phyloP scores from a whole-genome alignment of 2,329 filamentous ascomycete species.

The Stachybotrys chartarum region DNA sequence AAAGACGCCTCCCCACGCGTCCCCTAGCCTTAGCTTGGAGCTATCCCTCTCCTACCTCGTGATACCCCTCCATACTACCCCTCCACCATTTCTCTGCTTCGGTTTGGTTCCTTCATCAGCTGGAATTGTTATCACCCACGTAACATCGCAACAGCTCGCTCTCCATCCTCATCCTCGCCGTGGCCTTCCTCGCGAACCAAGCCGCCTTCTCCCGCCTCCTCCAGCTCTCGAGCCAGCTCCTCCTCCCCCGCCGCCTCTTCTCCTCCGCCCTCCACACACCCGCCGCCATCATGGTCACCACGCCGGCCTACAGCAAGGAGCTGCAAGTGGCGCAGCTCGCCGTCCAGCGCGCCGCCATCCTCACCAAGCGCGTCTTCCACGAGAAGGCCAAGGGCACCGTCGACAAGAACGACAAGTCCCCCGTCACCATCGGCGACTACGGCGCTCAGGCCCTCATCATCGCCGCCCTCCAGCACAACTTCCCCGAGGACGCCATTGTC shows the following conservation, averaged over 20 bases:
- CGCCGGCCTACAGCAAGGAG: slow-evolving; percentile 62
- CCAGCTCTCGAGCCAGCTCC: slow-evolving; percentile 12
- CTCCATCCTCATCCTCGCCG: slow-evolving; percentile 13
- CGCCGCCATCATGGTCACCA: slow-evolving; percentile 23
- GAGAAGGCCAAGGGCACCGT: slow-evolving; percentile 92
- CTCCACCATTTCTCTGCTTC: background rate
- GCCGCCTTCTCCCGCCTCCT: slow-evolving; percentile 18
- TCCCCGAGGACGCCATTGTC: slow-evolving; percentile 85
- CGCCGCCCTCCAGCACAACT: slow-evolving; percentile 77
- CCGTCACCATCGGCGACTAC: slow-evolving; percentile 96
- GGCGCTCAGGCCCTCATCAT: slow-evolving; percentile 97
- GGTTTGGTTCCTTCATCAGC: background rate
- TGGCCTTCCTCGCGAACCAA: slow-evolving; percentile 19
- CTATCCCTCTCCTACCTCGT: background rate
- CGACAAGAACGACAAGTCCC: slow-evolving; percentile 85
- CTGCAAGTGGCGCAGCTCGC: slow-evolving; percentile 79
- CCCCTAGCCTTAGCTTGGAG: background rate
- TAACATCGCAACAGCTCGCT: background rate
- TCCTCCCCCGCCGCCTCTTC: slow-evolving; percentile 12
- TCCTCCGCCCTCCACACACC: slow-evolving; percentile 8
- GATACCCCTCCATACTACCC: background rate
- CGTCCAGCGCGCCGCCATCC: slow-evolving; percentile 65
- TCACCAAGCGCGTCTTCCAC: slow-evolving; percentile 51
- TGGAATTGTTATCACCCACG: background rate
- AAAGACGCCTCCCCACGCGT: background rate